Evolutionary conservation across 257 asterid species (phyloP), one percentile per base, ranked within the genome.

Genomic region (Nicotiana sylvestris): DNA sequence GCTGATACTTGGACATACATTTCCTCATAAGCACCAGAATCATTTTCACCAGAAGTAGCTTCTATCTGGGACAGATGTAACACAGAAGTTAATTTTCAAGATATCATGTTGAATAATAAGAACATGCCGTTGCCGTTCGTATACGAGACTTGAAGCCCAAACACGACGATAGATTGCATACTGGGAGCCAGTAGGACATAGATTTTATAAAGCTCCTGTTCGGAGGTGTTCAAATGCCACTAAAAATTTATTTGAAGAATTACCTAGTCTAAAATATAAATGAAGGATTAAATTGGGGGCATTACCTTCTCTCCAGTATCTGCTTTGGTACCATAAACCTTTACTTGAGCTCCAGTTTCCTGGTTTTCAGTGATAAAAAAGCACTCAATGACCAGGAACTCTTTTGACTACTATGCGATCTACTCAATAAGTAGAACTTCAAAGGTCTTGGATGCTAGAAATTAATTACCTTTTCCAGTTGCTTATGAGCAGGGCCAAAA

Each of bases 281-380:
- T 43, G 61, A 62, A 30, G 60, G 17, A 33, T 46, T 72, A 12
- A 11, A 35, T 80, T 77, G 30, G 78, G 11, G 49, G 86, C 69
- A 66, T 84, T 94, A 95, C 98, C 97, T 92, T 93, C 72, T 84
- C 89, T 87, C 90, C 89, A 1, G 91, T 82, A 78, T 89, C 93
- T 49, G 89, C 85, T 82, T 91, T 92, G 46, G 85, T 89, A 82
- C 94, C 99, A 88, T 88, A 95, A 83, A 94, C 94, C 88, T 87
- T 95, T 86, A 95, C 84, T 85, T 89, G 91, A 80, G 99, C 95
- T 88, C 99, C 99, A 57, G 98, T 95, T 88, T 95, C 99, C 99
- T 95, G 92, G 86, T 88, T 85, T 69, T 60, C 81, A 77, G 77
- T 25, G 33, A 39, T 66, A 6, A n/a, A 55, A 57, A 60, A 11